Base-by-base conservation (phyloP, 2,329 filamentous ascomycete species). In the Lachnellula subtilissima region DNA sequence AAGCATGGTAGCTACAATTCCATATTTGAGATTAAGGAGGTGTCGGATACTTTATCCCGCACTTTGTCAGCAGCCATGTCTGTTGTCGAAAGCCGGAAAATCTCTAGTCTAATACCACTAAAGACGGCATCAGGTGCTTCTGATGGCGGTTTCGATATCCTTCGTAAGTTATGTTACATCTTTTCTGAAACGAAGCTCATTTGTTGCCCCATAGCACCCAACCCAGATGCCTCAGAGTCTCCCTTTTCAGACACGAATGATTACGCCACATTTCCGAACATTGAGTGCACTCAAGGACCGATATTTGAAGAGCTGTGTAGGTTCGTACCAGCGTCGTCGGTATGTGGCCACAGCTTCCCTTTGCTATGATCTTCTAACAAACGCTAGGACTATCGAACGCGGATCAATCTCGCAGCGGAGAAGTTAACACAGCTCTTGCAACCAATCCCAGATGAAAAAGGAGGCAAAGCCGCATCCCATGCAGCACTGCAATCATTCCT, bases 1-100 rank as follows among this genome's bases (percentile, higher is more conserved):
- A 63, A 69, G 40, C 52, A 69, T 49, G 67, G 64, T 17, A 71
- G 64, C 54, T 71, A 70, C 50, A 67, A 70, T 50, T 64, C 68
- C 4, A 64, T 69, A 11, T 67, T 70, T 48, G 62, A 71, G 39
- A 64, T 71, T 5, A 60, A 56, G 25, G 67, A 71, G 17, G 64
- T 67, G n/a, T 55, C 64, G 5, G 58, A 66, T 15, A 65, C 51
- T 14, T 56, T 71, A 19, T 55, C 49, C 19, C 48, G 58, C 8
- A 66, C 65, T 35, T 52, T 68, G 5, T 57, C 64, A 25, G 61
- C 62, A 22, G 60, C 57, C 14, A 65, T 63, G 53, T 66, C 65
- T 39, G 60, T 66, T 22, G 40, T 68, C 11, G 69, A 71, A 52
- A 63, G 56, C 9, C 61, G 59, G 23, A 69, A 61, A 50, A 65